phyloP scores from a whole-genome alignment of 1,284 basidiomycete genomes.

The Rhodotorula sp. region DNA sequence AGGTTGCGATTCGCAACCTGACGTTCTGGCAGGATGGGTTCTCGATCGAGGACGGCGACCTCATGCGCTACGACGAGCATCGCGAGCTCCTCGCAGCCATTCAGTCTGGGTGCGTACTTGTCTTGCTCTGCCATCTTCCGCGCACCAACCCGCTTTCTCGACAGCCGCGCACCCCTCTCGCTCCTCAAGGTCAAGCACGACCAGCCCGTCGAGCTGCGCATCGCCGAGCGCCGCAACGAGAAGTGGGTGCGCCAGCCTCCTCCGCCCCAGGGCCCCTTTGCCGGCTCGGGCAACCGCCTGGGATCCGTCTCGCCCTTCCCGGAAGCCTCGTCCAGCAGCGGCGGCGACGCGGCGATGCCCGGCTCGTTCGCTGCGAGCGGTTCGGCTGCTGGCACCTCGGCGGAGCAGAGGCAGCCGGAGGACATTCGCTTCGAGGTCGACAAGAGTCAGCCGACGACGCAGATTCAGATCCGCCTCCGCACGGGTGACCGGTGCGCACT shows the following conservation, averaged over 20 bases:
- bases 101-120: constrained; percentile 67
- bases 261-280: constrained; percentile 60
- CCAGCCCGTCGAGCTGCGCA: constrained; percentile 83
- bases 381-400: neutral
- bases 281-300: constrained; percentile 77
- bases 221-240: constrained; percentile 72
- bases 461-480: constrained; percentile 83
- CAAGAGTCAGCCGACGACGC: constrained; percentile 75
- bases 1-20: constrained; percentile 66
- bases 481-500: constrained; percentile 77
- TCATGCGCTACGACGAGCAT: constrained; percentile 83
- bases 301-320: constrained; percentile 60
- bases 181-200: constrained; percentile 75
- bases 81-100: constrained; percentile 73
- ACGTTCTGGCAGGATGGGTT: constrained; percentile 97
- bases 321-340: constrained; percentile 21
- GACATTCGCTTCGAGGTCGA: constrained; percentile 71
- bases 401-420: constrained; percentile 9
- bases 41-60: constrained; percentile 83
- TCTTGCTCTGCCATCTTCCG: neutral
- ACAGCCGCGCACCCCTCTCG: constrained; percentile 72
- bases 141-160: neutral
- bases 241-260: constrained; percentile 65
- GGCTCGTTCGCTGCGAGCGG: constrained; percentile 54
- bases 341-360: constrained; percentile 50